Conservation (phyloP, 164 flowering plant species). For the Annona squamosa region DNA sequence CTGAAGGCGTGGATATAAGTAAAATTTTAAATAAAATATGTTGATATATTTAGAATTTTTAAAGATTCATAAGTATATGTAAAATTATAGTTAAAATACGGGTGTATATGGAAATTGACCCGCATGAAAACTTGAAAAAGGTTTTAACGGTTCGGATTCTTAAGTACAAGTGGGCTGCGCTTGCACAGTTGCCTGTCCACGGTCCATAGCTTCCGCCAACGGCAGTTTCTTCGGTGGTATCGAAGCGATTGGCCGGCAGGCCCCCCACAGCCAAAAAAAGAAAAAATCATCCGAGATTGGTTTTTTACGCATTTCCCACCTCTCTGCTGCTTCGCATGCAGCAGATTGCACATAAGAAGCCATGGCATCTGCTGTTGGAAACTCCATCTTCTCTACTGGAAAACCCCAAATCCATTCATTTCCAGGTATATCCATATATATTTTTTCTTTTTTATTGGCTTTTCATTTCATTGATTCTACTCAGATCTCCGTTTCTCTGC, state of each 20-base stretch:
- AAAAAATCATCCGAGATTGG: not conserved
- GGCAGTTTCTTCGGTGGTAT: not conserved
- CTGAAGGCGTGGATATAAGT: no score
- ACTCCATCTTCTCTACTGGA: conserved; percentile 22
- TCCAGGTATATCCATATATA: conserved; percentile 18
- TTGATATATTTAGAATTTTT: no score
- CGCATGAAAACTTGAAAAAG: no score
- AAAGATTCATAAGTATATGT: no score
- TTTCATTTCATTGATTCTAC: not conserved
- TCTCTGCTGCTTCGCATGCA: not conserved
- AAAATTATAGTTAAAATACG: no score
- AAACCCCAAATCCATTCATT: conserved; percentile 20
- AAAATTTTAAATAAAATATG: no score
- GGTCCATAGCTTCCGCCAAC: no score
- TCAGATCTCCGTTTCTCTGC: not conserved
- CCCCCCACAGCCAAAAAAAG: not conserved
- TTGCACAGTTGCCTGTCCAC: no score
- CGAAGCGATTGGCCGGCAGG: not conserved
- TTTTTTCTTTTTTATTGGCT: not conserved
- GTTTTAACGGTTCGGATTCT: no score
- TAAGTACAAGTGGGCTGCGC: no score
- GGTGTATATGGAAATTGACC: no score
- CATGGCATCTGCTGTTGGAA: conserved; percentile 28
- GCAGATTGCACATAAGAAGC: not conserved
- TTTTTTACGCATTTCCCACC: not conserved